phyloP scores from a whole-genome alignment of 345 rosid genomes.

The Eucalyptus caleyi region DNA sequence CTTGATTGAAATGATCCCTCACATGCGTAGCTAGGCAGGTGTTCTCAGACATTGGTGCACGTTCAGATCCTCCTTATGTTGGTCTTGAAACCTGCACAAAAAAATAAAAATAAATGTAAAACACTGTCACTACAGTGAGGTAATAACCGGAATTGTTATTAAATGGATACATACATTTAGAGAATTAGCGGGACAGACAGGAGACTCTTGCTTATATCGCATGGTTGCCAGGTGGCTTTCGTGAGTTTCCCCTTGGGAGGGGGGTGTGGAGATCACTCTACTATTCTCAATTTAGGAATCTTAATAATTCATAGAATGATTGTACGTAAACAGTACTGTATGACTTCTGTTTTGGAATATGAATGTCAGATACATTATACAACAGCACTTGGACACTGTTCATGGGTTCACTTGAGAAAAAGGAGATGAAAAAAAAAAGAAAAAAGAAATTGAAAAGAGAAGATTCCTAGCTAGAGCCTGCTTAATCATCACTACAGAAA shows the following conservation, averaged over 20 bases:
- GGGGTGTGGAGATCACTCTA: neutral
- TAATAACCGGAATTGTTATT: neutral
- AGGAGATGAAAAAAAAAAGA: neutral
- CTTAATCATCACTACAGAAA: neutral
- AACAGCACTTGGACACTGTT: neutral
- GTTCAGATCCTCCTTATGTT: conserved; percentile 29
- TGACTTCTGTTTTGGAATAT: neutral
- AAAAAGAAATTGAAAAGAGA: neutral
- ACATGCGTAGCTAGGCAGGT: neutral
- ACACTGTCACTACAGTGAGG: neutral
- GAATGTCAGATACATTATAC: neutral
- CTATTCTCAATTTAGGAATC: neutral
- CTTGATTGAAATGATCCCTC: neutral
- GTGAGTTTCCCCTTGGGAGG: neutral
- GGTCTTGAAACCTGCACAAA: conserved; percentile 63
- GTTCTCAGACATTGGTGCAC: neutral
- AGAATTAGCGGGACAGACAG: neutral
- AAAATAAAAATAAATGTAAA: neutral
- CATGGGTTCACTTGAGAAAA: neutral
- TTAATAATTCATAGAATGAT: neutral
- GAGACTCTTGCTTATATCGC: neutral
- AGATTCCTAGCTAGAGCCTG: neutral
- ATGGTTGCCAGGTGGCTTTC: neutral
- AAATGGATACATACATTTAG: neutral
- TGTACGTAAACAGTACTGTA: neutral